Evolutionary conservation across 371 early-diverging fungal genomes (phyloP), one percentile per base, ranked within the genome.

Genomic region (Mortierella sp.): DNA sequence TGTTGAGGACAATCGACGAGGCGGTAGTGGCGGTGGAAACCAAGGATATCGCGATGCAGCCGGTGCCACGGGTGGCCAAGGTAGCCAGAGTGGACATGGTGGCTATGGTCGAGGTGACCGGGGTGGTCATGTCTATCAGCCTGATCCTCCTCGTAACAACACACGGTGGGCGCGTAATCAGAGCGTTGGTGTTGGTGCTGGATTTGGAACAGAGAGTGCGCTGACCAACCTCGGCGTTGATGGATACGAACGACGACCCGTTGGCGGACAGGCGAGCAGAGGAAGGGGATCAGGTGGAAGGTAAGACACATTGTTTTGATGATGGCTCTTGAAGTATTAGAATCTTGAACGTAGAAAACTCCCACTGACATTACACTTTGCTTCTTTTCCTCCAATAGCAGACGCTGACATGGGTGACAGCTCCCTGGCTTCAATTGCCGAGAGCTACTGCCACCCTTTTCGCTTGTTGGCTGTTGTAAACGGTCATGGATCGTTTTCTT

Each of bases 171-270:
- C 86, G 9, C 81, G 86, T 24, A 85, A 85, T 67, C 86, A 85
- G 55, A 24, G 64, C 3, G 86, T 85, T 5, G 86, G 86, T 14
- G 86, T 85, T 13, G 86, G 86, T n/a, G 86, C 86, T 16, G 86
- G 86, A 14, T 85, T 73, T n/a, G 86, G 86, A 28, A 85, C 86
- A 4, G 86, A 85, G 69, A 85, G 86, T 40, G 86, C 86, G 0
- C 51, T 85, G 44, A 78, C 81, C 13, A 85, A 85, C 48, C 71
- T 85, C 3, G 86, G 86, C 16, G 86, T 85, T 1, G 86, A 85
- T 71, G 86, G 86, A 5, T 85, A 85, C 51, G 86, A 85, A 26
- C 53, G 86, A 51, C 86, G 86, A 59, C 69, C 73, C 14, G 76
- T 64, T 16, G 86, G 86, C 43, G 82, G 86, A 53, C 86, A 85